These are phyloP conservation scores for Aureobasidium mangrovei DNA, from an alignment of 2,329 filamentous ascomycete genomes.

Conservation along the genomic window DNA sequence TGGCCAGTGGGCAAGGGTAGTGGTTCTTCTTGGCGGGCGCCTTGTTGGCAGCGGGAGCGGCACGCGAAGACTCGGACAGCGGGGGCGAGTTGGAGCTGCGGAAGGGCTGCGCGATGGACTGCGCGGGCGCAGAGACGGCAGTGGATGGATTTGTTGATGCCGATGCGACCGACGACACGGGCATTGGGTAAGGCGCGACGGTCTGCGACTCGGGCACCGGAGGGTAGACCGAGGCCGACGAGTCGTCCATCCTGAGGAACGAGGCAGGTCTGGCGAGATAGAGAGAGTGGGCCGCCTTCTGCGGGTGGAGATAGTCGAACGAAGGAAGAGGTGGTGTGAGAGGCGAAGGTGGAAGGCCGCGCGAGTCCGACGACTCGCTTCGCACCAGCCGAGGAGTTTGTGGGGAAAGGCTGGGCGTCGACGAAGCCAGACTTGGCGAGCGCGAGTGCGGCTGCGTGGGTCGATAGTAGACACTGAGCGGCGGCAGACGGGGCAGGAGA, in stretches of 20 bases:
- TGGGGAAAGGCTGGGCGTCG: slow-evolving; percentile 37
- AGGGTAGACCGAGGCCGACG: slow-evolving; percentile 26
- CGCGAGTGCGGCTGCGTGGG: slow-evolving; percentile 32
- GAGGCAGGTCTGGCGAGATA: slow-evolving; percentile 16
- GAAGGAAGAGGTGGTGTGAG: slow-evolving; percentile 35
- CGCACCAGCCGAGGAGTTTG: slow-evolving; percentile 39
- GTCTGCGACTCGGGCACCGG: slow-evolving; percentile 27
- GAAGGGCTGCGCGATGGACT: slow-evolving; percentile 17
- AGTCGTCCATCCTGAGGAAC: slow-evolving; percentile 29
- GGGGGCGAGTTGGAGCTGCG: slow-evolving; percentile 39
- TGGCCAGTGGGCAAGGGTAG: slow-evolving; percentile 65
- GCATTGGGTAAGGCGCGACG: slow-evolving; percentile 27
- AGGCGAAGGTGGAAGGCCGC: slow-evolving; percentile 36
- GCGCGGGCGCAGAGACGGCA: slow-evolving; percentile 5
- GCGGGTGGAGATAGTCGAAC: slow-evolving; percentile 21
- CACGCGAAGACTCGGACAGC: slow-evolving; percentile 37
- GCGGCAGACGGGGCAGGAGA: slow-evolving; percentile 15
- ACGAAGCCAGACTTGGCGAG: slow-evolving; percentile 37
- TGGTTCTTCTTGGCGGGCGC: slow-evolving; percentile 50
- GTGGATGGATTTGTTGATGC: slow-evolving; percentile 12
- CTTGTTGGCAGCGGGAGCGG: slow-evolving; percentile 36
- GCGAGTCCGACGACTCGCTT: slow-evolving; percentile 39
- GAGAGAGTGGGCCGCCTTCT: slow-evolving; percentile 18
- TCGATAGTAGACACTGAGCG: slow-evolving; percentile 22
- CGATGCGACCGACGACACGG: slow-evolving; percentile 15